Evolutionary conservation across 108 stramenopile genomes (phyloP), one percentile per base, ranked within the genome.

Genomic region (Mediolabrus comicus): DNA sequence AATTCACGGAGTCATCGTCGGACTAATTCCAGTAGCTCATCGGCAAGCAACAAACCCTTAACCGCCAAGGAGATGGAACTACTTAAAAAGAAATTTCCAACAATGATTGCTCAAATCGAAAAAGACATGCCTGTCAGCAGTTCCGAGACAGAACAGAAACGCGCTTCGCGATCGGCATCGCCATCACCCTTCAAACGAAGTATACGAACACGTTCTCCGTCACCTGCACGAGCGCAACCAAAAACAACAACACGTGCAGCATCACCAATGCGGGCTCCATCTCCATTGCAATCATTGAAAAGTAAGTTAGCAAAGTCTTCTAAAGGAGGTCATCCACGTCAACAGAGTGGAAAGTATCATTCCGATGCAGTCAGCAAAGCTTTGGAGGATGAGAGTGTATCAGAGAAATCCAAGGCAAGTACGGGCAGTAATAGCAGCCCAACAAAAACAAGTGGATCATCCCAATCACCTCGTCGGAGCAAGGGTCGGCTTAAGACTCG

Each of bases 221-320:
- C 34, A 9, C 41, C 52, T 28, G 30, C 38, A 54, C 35, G 34
- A 33, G 31, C 10, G 4, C 17, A 35, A 25, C 43, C 77, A 12
- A 22, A 46, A 22, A 13, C 53, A 35, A 65, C 46, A 54, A 56
- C 52, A 4, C 56, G 78, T 10, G 43, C 53, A 9, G 65, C 71
- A 39, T 79, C 78, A 14, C 78, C 78, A 16, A 34, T 71, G n/a
- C 58, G 68, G 22, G 39, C 56, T 36, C 33, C 68, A 36, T 69
- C 71, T 6, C 66, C 71, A 17, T 60, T 52, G 8, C 26, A 56
- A 49, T 49, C 46, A 49, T 17, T 49, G 3, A 49, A 49, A n/a
- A 49, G 46, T n/a, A 29, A 65, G 69, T 12, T 62, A 53, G 33
- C 59, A 62, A 52, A 62, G 66, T 12, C 32, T 76, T 33, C 65